Conservation (phyloP, 129 eudicot species). For the Flaveria brownii region DNA sequence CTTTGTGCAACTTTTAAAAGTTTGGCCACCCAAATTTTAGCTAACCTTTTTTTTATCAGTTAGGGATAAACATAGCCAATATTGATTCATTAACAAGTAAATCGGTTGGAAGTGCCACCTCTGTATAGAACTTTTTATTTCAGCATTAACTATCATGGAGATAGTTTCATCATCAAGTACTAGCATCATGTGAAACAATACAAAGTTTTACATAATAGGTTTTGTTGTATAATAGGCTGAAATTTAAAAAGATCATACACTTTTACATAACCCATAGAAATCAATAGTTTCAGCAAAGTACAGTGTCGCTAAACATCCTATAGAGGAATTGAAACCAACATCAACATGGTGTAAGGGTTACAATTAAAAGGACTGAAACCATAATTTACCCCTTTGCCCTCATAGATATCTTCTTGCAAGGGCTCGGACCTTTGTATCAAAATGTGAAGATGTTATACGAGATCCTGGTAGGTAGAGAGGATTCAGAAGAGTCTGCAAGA, state of each 20-base stretch:
- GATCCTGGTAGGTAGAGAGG: slow-evolving; percentile 94
- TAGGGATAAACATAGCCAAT: neutral
- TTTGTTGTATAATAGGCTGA: neutral
- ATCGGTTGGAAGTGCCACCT: neutral
- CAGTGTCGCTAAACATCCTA: neutral
- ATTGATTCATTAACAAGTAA: neutral
- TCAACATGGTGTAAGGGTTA: neutral
- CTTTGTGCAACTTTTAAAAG: neutral
- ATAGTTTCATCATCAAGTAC: slow-evolving; percentile 6
- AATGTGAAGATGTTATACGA: slow-evolving; percentile 92
- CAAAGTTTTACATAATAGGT: no score
- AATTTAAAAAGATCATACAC: slow-evolving; percentile 3
- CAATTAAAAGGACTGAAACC: neutral
- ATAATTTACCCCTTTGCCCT: slow-evolving; percentile 22
- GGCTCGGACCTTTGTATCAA: slow-evolving; percentile 95
- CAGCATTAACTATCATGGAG: neutral
- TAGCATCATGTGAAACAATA: slow-evolving; percentile 10
- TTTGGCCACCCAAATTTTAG: neutral
- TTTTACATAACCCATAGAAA: slow-evolving; percentile 2
- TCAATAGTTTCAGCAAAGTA: slow-evolving; percentile 1
- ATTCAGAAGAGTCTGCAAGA: slow-evolving; percentile 75
- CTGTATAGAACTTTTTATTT: neutral
- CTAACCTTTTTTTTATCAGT: neutral
- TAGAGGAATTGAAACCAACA: neutral
- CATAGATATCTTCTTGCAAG: slow-evolving; percentile 90